Percentiles rank a stretch among this genome's conserved stretches.
phyloP scores from a whole-genome alignment of 2,329 filamentous ascomycete genomes.

The Paraphoma chrysanthemicola region DNA sequence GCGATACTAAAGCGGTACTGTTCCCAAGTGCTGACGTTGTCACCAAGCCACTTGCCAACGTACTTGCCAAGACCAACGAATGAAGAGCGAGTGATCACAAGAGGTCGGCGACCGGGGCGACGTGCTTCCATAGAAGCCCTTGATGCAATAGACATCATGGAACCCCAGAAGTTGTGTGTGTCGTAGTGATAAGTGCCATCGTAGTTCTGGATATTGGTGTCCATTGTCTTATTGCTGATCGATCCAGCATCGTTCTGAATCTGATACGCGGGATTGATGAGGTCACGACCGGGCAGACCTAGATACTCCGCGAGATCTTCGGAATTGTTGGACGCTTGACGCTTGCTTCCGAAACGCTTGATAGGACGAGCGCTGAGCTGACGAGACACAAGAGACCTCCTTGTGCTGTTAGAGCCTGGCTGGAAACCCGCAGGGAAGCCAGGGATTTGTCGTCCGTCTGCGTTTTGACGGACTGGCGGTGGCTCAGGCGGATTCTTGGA shows the following conservation, averaged over 20 bases:
- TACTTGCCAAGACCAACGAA: slow-evolving; percentile 73
- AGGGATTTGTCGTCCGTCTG: slow-evolving; percentile 66
- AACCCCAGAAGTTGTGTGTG: slow-evolving; percentile 77
- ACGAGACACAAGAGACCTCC: slow-evolving; percentile 13
- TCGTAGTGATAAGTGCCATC: slow-evolving; percentile 75
- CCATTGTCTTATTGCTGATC: slow-evolving; percentile 59
- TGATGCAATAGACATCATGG: slow-evolving; percentile 74
- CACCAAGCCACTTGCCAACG: slow-evolving; percentile 67
- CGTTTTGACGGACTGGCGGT: slow-evolving; percentile 66
- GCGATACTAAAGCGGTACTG: slow-evolving; percentile 51
- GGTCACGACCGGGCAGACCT: slow-evolving; percentile 68
- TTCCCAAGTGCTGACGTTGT: slow-evolving; percentile 55
- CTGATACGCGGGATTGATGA: slow-evolving; percentile 69
- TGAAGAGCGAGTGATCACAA: slow-evolving; percentile 77
- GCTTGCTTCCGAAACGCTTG: slow-evolving; percentile 9
- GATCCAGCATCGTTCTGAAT: slow-evolving; percentile 63
- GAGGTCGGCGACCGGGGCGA: slow-evolving; percentile 67
- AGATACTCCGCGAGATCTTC: slow-evolving; percentile 44
- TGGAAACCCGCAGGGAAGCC: slow-evolving; percentile 74
- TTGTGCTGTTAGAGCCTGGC: slow-evolving; percentile 49
- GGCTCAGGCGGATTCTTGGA: slow-evolving; percentile 66
- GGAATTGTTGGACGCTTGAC: slow-evolving; percentile 39
- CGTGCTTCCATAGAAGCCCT: slow-evolving; percentile 71
- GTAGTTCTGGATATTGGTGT: slow-evolving; percentile 71
- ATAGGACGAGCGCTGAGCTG: slow-evolving; percentile 4